Percentiles rank a stretch among this genome's conserved stretches.
Conservation (phyloP, 2,329 filamentous ascomycete genomes). For the Sarocladiaceae sp. region DNA sequence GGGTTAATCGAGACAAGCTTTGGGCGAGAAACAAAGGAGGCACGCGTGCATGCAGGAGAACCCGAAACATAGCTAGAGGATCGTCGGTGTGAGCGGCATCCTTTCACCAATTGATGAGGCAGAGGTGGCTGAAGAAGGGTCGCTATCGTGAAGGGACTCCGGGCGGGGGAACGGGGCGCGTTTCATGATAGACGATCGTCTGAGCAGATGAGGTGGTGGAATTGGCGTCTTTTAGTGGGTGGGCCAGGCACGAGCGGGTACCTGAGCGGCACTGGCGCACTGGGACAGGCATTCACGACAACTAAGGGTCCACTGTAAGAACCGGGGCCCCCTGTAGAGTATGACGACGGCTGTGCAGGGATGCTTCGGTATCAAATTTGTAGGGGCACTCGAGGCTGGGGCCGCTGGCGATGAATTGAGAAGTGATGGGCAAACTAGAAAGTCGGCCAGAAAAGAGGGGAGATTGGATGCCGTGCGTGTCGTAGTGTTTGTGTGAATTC, state of each 20-base stretch:
- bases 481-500: too few species aligned
- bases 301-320: background rate
- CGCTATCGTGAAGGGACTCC: slow-evolving; percentile 1
- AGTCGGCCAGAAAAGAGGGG: background rate
- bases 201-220: too few species aligned
- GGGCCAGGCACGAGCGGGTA: too few species aligned
- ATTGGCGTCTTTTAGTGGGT: too few species aligned
- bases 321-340: background rate
- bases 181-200: slow-evolving; percentile 4
- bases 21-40: too few species aligned
- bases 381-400: background rate
- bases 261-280: too few species aligned
- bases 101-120: too few species aligned
- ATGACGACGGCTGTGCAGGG: slow-evolving; percentile 7
- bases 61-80: slow-evolving; percentile 6
- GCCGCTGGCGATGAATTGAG: slow-evolving; percentile 2
- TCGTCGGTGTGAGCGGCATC: background rate
- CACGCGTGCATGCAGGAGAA: background rate
- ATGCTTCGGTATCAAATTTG: background rate
- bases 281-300: too few species aligned
- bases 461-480: slow-evolving; percentile 5
- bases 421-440: slow-evolving; percentile 1
- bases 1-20: background rate
- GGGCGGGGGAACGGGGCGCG: background rate
- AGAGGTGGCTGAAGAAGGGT: background rate